phyloP scores from a whole-genome alignment of 140 eudicot species.

The Cichorium intybus region DNA sequence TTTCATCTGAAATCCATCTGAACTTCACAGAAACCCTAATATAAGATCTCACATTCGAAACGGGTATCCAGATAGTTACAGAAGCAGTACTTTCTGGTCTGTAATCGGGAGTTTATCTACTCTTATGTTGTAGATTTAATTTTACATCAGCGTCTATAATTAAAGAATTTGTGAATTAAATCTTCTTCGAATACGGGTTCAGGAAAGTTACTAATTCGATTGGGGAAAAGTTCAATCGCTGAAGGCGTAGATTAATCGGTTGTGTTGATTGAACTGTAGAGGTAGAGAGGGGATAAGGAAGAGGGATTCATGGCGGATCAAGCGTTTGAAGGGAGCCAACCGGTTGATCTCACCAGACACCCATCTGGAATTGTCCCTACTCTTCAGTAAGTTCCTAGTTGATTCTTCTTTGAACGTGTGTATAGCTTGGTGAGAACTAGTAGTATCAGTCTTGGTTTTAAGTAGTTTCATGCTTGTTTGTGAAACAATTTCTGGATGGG shows the following conservation, averaged over 20 bases:
- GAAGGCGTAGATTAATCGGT: background rate
- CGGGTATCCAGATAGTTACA: background rate
- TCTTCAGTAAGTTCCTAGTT: slow-evolving; percentile 35
- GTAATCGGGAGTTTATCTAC: background rate
- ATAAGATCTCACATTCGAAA: background rate
- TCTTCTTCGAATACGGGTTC: background rate
- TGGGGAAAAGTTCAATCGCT: background rate
- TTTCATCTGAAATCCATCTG: background rate
- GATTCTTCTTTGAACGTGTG: background rate
- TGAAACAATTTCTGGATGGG: background rate
- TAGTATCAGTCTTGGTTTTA: background rate
- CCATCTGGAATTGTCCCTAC: slow-evolving; percentile 52
- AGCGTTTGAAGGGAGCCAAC: slow-evolving; percentile 39
- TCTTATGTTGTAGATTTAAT: background rate
- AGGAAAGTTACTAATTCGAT: background rate
- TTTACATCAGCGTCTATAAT: background rate
- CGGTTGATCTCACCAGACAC: slow-evolving; percentile 37
- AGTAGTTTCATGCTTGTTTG: background rate
- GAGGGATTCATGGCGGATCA: slow-evolving; percentile 33
- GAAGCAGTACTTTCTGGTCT: background rate
- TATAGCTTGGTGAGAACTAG: background rate
- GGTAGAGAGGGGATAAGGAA: background rate
- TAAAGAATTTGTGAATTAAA: background rate
- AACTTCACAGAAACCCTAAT: slow-evolving; percentile 1
- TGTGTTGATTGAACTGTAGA: slow-evolving; percentile 13